Evolutionary conservation across 768 basidiomycete genomes (phyloP), one percentile per base, ranked within the genome.

Genomic region (Dendrothele bispora): DNA sequence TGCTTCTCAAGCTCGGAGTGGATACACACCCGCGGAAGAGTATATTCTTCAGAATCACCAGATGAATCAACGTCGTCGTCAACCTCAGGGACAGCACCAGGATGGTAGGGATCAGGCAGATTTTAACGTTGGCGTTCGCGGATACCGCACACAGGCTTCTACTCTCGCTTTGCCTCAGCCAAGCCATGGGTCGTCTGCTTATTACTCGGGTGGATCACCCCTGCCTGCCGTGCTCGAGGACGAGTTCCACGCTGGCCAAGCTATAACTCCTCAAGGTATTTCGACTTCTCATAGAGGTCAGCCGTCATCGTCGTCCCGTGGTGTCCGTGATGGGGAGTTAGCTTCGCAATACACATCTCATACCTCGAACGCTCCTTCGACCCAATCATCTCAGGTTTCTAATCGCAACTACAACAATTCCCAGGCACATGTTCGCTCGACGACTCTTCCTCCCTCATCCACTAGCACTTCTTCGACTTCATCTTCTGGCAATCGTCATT

Each of bases 1-100:
- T 28, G 48, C 51, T 38, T 47, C 57, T 30, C 72, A 72, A 32
- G 68, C 74, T 5, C 64, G 66, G 25, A 71, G 77, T 1, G 86
- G 86, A 2, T 88, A 82, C 53, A 88, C 86, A 1, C 71, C 83
- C 2, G 71, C 85, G 0, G 86, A 88, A 59, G 80, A 84, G 61
- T 76, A 79, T 51, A 80, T 88, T 41, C 75, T 88, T 59, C 83
- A 75, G 46, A 81, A 64, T 51, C 83, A 63, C 69, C 74, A 63
- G 61, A 41, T 44, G 43, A 54, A 56, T 34, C n/a, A 43, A 6
- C 36, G 39, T 20, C 51, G 55, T n/a, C 32, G 27, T 8, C 52
- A 55, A 43, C 52, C 65, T 7, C 61, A 69, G 7, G 60, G 68
- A 6, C 49, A 51, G 43, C 52, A 58, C 1, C 56, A 59, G 29